Evolutionary conservation across 352 stramenopile species (phyloP).

Genomic region (Phytophthora sp.): DNA sequence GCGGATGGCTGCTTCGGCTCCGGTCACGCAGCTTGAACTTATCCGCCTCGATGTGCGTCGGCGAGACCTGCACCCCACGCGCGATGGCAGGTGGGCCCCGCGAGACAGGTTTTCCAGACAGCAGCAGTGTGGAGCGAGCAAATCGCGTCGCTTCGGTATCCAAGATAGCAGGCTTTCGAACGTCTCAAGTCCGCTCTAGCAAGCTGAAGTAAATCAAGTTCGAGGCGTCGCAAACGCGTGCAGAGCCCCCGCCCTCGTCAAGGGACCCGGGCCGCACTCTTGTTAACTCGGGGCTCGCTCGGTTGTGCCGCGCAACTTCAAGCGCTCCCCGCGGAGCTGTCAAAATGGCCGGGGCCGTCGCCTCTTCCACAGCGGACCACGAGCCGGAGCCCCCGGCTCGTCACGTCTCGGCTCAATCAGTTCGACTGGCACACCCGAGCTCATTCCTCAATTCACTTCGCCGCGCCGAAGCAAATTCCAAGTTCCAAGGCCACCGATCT

Average conservation of each 20-base stretch:
- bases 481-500: conserved; percentile 5
- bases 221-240: conserved; percentile 15
- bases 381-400: neutral
- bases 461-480: conserved; percentile 15
- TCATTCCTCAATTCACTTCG: conserved; percentile 24
- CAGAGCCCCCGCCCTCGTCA: conserved; percentile 5
- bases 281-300: conserved; percentile 6
- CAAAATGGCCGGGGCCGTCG: neutral
- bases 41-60: conserved; percentile 6
- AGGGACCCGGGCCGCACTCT: neutral
- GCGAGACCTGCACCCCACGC: neutral
- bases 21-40: conserved; percentile 13
- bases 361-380: conserved; percentile 1
- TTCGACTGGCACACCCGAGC: too few relatives aligned
- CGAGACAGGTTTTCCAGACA: neutral
- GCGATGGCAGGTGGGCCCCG: neutral
- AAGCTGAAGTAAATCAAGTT: conserved; percentile 31
- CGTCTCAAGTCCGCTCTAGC: neutral
- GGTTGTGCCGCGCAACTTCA: conserved; percentile 9
- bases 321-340: neutral
- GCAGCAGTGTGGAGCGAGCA: neutral
- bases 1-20: neutral
- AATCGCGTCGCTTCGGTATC: conserved; percentile 1
- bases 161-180: conserved; percentile 4
- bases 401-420: too few relatives aligned